Conservation (phyloP, 345 rosid genomes). For the Jatropha curcas region DNA sequence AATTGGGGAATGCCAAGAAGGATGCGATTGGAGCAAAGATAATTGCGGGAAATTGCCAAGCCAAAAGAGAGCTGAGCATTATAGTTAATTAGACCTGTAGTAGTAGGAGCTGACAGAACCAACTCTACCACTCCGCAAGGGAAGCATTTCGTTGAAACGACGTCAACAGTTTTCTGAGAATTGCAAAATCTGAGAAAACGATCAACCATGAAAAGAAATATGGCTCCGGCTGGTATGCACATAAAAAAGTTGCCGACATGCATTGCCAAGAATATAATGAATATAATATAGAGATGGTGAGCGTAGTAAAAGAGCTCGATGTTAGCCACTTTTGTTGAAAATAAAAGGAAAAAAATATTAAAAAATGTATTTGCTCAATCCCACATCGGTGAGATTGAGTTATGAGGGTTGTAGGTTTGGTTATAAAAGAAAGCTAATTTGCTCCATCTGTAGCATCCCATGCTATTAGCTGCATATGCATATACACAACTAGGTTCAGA, state of each 20-base stretch:
- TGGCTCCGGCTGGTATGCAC: slow-evolving; percentile 67
- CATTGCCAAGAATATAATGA: slow-evolving; percentile 72
- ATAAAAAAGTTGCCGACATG: slow-evolving; percentile 76
- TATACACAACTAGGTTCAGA: too few species aligned
- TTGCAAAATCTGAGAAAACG: slow-evolving; percentile 88
- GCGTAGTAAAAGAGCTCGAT: slow-evolving; percentile 92
- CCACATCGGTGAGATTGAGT: too few species aligned
- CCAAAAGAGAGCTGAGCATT: slow-evolving; percentile 72
- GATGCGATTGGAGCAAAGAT: too few species aligned
- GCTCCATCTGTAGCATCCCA: too few species aligned
- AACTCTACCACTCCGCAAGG: slow-evolving; percentile 80
- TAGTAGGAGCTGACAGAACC: slow-evolving; percentile 34
- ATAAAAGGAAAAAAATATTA: slow-evolving; percentile 64
- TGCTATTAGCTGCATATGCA: too few species aligned
- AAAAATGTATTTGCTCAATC: too few species aligned
- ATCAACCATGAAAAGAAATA: slow-evolving; percentile 78
- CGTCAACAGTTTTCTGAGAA: slow-evolving; percentile 58
- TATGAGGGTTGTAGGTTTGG: too few species aligned
- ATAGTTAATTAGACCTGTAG: slow-evolving; percentile 54
- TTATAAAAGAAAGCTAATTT: too few species aligned
- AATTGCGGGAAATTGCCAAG: slow-evolving; percentile 70
- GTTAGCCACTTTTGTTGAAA: slow-evolving; percentile 94
- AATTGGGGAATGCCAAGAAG: too few species aligned
- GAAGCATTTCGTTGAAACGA: slow-evolving; percentile 66
- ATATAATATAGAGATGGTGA: slow-evolving; percentile 76